These are phyloP conservation scores for Inonotus hispidus DNA, from an alignment of 1,284 basidiomycete species.

Conservation along the genomic window DNA sequence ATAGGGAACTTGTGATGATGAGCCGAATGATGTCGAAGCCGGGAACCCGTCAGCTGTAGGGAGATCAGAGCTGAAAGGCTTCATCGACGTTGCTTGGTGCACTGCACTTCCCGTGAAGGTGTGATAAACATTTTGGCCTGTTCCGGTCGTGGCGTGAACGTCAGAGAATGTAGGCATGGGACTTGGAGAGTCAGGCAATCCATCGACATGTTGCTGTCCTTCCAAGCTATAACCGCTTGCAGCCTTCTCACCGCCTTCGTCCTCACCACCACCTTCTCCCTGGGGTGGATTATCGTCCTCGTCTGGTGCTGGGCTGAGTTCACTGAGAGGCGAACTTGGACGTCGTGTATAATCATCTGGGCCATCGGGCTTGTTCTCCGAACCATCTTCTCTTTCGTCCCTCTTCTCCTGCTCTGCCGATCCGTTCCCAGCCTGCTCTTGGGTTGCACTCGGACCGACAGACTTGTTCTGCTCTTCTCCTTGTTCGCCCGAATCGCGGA, in stretches of 20 bases:
- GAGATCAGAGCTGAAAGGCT: not conserved
- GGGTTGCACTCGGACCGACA: not conserved
- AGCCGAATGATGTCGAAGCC: not conserved
- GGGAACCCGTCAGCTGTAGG: not conserved
- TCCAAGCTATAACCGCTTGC: not conserved
- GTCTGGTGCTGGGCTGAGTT: slow-evolving; percentile 15
- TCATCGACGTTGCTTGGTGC: not conserved
- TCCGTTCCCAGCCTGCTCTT: not conserved
- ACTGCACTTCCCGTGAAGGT: not conserved
- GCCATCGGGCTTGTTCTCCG: not conserved
- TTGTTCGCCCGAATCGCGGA: not conserved
- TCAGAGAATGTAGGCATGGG: not conserved
- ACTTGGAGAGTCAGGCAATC: not conserved
- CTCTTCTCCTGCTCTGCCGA: not conserved
- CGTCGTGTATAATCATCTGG: not conserved
- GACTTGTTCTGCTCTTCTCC: not conserved
- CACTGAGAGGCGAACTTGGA: slow-evolving; percentile 15
- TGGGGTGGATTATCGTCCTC: slow-evolving; percentile 9
- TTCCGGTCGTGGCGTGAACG: not conserved
- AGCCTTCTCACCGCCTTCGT: not conserved
- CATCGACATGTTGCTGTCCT: not conserved
- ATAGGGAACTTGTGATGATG: slow-evolving; percentile 6
- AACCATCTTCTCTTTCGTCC: not conserved
- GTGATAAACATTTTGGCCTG: not conserved
- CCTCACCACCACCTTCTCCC: not conserved